Base-by-base conservation (phyloP, 208 protist species). In the Crithidia acanthocephali region DNA sequence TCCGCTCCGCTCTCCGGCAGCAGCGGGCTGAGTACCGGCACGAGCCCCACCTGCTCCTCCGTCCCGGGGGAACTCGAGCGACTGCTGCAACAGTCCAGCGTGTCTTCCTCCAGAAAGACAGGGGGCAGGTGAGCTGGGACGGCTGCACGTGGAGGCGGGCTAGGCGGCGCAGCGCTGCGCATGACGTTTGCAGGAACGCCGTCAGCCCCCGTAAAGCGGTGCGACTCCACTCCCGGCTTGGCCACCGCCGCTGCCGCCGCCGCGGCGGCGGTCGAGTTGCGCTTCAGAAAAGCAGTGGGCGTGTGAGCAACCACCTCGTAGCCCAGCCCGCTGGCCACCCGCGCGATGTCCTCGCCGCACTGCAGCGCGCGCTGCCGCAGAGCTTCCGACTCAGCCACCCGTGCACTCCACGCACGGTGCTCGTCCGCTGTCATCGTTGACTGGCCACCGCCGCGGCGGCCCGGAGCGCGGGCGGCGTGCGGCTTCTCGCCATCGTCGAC, bases 241-340 rank as follows among this genome's bases (percentile, higher is more conserved):
- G 42, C 22, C 20, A 67, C 62, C 18, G 55, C 51, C 28, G n/a
- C 45, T 16, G 58, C 15, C 1, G 16, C 50, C 25, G 50, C 18
- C 18, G 32, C 25, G 7, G 13, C 50, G 28, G 32, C 37, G 22
- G 35, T 40, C 35, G 51, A 52, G 56, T 27, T 64, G 48, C 56
- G 47, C 48, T 55, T 77, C 23, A 67, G 22, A 37, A 71, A 67
- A 1, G 55, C 73, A 0, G 58, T 67, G 20, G 74, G 75, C 0
- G 72, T 64, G 28, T 72, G 79, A 2, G 71, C 35, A 18, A 86
- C 81, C 51, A 87, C 82, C 77, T 84, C 74, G 58, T 79, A 82
- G 50, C 82, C 82, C 18, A 87, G 72, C 6, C 64, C 79, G 47
- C 77, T 84, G 48, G 82, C 82, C 55, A 84, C 61, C 10, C 71